These are phyloP conservation scores for Lachancea quebecensis DNA, from an alignment of 805 yeast genomes.

Conservation along the genomic window DNA sequence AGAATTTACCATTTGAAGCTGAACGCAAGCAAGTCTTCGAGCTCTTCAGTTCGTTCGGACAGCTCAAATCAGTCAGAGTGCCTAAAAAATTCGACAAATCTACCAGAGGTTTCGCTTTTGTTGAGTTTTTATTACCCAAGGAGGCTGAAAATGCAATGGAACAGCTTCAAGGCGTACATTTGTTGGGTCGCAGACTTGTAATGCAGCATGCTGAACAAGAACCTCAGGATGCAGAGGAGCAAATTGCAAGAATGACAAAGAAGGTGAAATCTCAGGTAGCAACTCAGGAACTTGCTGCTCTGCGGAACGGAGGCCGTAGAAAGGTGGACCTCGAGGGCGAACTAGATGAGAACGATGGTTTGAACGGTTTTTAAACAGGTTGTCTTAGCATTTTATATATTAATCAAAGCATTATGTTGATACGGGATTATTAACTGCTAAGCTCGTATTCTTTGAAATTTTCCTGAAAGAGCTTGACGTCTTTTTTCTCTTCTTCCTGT, in stretches of 20 bases:
- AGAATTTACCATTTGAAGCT: slow-evolving; percentile 96
- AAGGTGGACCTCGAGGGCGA: slow-evolving; percentile 50
- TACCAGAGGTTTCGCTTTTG: slow-evolving; percentile 97
- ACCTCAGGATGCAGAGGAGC: slow-evolving; percentile 78
- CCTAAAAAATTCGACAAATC: slow-evolving; percentile 93
- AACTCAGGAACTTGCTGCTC: slow-evolving; percentile 65
- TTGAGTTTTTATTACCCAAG: slow-evolving; percentile 76
- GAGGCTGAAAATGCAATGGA: slow-evolving; percentile 95
- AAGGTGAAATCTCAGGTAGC: slow-evolving; percentile 78
- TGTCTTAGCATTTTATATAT: not conserved
- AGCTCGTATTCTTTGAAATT: slow-evolving; percentile 46
- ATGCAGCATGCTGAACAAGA: slow-evolving; percentile 88
- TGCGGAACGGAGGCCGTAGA: slow-evolving; percentile 65
- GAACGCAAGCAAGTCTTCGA: slow-evolving; percentile 88
- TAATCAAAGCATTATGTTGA: not conserved
- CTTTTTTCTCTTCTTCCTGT: slow-evolving; percentile 51
- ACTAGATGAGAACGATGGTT: slow-evolving; percentile 25
- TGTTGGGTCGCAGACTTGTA: slow-evolving; percentile 88
- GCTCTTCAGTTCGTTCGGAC: slow-evolving; percentile 90
- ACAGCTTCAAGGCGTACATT: slow-evolving; percentile 91
- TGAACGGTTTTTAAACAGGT: slow-evolving; percentile 16
- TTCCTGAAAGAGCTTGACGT: slow-evolving; percentile 56
- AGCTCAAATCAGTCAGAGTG: slow-evolving; percentile 86
- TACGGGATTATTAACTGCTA: too few species aligned
- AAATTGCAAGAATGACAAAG: slow-evolving; percentile 82